These are phyloP conservation scores for Fistulifera solaris DNA, from an alignment of 108 stramenopile species.

Conservation along the genomic window DNA sequence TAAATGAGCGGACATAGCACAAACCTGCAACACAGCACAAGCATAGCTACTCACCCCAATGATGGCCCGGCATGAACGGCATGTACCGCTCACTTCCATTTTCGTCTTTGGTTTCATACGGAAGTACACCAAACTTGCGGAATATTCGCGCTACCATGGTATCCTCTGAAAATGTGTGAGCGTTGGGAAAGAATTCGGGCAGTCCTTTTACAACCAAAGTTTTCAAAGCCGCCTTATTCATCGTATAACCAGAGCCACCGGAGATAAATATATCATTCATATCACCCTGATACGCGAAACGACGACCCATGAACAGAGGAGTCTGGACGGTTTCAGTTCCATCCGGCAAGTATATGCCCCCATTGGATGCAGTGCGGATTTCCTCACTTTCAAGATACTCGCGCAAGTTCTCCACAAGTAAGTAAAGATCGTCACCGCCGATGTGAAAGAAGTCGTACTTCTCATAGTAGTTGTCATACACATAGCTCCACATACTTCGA, in stretches of 20 bases:
- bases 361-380: slow-evolving; percentile 71
- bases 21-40: slow-evolving; percentile 1
- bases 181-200: slow-evolving; percentile 66
- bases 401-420: slow-evolving; percentile 87
- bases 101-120: slow-evolving; percentile 89
- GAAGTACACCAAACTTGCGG: slow-evolving; percentile 47
- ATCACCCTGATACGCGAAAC: slow-evolving; percentile 70
- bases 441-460: slow-evolving; percentile 65
- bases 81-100: slow-evolving; percentile 87
- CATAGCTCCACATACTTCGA: slow-evolving; percentile 90
- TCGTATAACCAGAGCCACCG: slow-evolving; percentile 91
- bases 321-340: slow-evolving; percentile 63
- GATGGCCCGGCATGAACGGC: slow-evolving; percentile 91
- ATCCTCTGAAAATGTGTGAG: slow-evolving; percentile 81
- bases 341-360: slow-evolving; percentile 64
- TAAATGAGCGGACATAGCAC: no score
- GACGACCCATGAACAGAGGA: slow-evolving; percentile 80
- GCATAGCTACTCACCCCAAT: slow-evolving; percentile 37
- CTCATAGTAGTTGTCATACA: slow-evolving; percentile 85
- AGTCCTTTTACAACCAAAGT: slow-evolving; percentile 59
- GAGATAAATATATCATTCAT: slow-evolving; percentile 83
- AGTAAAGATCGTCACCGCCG: slow-evolving; percentile 86
- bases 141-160: slow-evolving; percentile 80
- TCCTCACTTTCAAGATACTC: slow-evolving; percentile 80
- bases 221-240: slow-evolving; percentile 89